Evolutionary conservation across 139 green algal species (phyloP).

Genomic region (Yamagishiella unicocca): DNA sequence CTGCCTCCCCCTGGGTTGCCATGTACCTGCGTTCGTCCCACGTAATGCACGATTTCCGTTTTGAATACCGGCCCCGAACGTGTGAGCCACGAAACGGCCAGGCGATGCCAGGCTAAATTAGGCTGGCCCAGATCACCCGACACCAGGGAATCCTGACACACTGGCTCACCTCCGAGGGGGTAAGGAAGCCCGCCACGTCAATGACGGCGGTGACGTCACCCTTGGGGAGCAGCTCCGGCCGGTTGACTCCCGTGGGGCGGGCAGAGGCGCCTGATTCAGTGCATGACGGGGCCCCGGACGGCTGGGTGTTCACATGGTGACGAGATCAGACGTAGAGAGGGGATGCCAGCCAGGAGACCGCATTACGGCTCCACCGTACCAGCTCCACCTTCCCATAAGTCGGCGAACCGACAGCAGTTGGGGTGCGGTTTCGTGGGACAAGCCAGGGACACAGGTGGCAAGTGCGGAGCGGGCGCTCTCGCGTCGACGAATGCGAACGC

Average conservation of each 20-base stretch:
- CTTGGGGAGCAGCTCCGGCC: conserved; percentile 94
- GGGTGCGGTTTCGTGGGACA: background rate
- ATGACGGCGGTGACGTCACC: conserved; percentile 85
- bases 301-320: background rate
- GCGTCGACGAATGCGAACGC: too few relatives aligned
- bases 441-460: too few relatives aligned
- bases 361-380: background rate
- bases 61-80: background rate
- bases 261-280: conserved; percentile 64
- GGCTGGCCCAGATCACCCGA: too few relatives aligned
- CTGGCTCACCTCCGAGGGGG: conserved; percentile 79
- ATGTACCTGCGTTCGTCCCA: background rate
- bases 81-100: background rate
- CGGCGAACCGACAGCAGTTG: background rate
- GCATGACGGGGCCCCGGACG: background rate
- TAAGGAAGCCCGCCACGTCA: conserved; percentile 94
- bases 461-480: too few relatives aligned
- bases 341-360: background rate
- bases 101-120: background rate
- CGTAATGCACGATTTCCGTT: background rate
- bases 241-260: conserved; percentile 94
- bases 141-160: background rate
- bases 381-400: too few relatives aligned
- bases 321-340: background rate
- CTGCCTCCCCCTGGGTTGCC: too few relatives aligned